These are phyloP conservation scores for Trichosporon sp. DNA, from an alignment of 1,284 basidiomycete genomes.

Conservation along the genomic window DNA sequence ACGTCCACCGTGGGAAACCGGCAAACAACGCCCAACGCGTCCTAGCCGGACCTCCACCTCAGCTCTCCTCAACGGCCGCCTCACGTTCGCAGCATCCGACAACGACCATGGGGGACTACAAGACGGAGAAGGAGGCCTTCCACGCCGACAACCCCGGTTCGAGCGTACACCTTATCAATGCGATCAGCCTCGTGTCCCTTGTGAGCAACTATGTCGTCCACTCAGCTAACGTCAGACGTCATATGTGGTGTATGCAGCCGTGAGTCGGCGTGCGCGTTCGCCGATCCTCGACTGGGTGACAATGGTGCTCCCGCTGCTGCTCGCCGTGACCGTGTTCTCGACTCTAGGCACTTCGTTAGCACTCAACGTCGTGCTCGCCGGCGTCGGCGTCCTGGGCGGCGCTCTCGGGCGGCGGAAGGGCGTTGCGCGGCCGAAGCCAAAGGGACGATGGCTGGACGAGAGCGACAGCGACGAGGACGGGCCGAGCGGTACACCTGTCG, in stretches of 20 bases:
- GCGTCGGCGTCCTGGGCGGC: neutral
- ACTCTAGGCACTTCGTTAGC: constrained; percentile 52
- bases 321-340: constrained; percentile 73
- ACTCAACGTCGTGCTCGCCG: constrained; percentile 55
- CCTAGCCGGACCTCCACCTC: neutral
- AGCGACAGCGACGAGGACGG: constrained; percentile 41
- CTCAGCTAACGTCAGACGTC: constrained; percentile 56
- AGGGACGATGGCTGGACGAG: constrained; percentile 45
- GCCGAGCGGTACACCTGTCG: constrained; percentile 17
- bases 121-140: constrained; percentile 78
- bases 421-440: constrained; percentile 19
- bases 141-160: constrained; percentile 76
- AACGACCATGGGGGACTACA: constrained; percentile 58
- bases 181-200: constrained; percentile 65
- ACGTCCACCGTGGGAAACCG: neutral
- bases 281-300: constrained; percentile 59
- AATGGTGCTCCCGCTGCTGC: constrained; percentile 68
- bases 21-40: neutral
- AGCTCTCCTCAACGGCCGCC: neutral
- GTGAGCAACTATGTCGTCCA: constrained; percentile 53
- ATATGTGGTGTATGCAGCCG: constrained; percentile 62
- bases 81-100: neutral
- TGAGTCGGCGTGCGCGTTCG: constrained; percentile 46
- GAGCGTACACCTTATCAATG: constrained; percentile 67
- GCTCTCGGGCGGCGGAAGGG: neutral